These are phyloP conservation scores for Westerdykella sp. DNA, from an alignment of 2,329 filamentous ascomycete genomes.

Conservation along the genomic window DNA sequence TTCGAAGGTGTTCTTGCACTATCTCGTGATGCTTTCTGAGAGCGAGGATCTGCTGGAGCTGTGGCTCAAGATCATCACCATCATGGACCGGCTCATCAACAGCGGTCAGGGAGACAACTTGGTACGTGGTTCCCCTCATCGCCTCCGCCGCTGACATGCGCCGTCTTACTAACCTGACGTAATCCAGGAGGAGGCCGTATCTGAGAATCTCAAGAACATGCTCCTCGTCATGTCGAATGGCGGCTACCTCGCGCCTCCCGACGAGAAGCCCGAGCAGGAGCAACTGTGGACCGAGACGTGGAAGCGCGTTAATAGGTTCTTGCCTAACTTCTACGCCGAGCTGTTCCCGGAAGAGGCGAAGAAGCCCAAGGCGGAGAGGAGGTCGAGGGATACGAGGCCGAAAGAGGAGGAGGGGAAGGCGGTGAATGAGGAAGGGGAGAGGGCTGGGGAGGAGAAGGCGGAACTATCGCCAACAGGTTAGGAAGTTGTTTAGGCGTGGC, in stretches of 20 bases:
- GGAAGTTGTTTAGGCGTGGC: no score
- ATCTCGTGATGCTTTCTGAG: constrained; percentile 74
- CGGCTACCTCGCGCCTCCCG: constrained; percentile 71
- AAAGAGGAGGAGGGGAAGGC: constrained; percentile 12
- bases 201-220: constrained; percentile 93
- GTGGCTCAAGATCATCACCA: constrained; percentile 86
- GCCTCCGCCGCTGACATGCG: constrained; percentile 1
- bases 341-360: constrained; percentile 49
- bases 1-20: constrained; percentile 93
- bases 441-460: background rate
- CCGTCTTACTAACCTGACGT: constrained; percentile 7
- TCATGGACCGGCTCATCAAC: constrained; percentile 95
- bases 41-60: constrained; percentile 87
- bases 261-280: constrained; percentile 45
- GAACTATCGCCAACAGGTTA: no score
- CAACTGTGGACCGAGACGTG: constrained; percentile 57
- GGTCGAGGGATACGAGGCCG: constrained; percentile 12
- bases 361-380: constrained; percentile 19
- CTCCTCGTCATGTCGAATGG: constrained; percentile 90
- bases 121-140: constrained; percentile 49
- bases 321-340: constrained; percentile 54
- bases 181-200: constrained; percentile 80
- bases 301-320: constrained; percentile 54
- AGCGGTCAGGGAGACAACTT: constrained; percentile 86
- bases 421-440: constrained; percentile 2